phyloP scores from a whole-genome alignment of 2,329 filamentous ascomycete genomes.

The Paraphoma chrysanthemicola region DNA sequence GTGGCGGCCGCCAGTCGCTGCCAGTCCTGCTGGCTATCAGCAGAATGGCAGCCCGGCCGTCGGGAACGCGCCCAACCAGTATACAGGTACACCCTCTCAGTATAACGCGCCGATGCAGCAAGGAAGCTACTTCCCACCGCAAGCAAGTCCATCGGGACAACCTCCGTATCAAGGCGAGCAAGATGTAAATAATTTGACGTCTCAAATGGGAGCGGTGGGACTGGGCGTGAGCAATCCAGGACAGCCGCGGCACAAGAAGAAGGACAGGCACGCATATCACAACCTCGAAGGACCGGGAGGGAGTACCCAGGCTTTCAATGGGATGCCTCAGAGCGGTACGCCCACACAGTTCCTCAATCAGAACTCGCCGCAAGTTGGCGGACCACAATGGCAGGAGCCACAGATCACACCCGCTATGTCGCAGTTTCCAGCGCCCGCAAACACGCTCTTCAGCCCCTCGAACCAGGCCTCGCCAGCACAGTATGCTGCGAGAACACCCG shows the following conservation, averaged over 20 bases:
- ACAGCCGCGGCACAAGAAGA: conserved; percentile 74
- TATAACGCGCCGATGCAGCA: conserved; percentile 38
- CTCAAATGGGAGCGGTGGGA: conserved; percentile 38
- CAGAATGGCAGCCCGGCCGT: conserved; percentile 47
- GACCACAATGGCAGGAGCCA: conserved; percentile 50
- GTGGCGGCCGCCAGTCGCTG: conserved; percentile 52
- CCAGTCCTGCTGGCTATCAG: conserved; percentile 53
- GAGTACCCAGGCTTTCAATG: conserved; percentile 73
- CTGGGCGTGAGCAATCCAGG: conserved; percentile 51
- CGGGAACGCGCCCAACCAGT: conserved; percentile 39
- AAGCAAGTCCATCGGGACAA: conserved; percentile 32
- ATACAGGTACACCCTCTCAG: conserved; percentile 35
- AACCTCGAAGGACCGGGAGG: conserved; percentile 74
- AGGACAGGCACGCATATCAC: conserved; percentile 93
- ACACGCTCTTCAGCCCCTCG: conserved; percentile 59
- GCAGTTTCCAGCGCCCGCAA: conserved; percentile 67
- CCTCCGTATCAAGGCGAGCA: conserved; percentile 33
- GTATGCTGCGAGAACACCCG: conserved; percentile 41
- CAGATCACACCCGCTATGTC: conserved; percentile 56
- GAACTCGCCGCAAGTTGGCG: conserved; percentile 36
- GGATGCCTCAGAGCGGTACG: conserved; percentile 66
- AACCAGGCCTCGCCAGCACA: conserved; percentile 45
- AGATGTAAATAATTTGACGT: conserved; percentile 40
- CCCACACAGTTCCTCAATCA: conserved; percentile 66
- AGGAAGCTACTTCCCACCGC: conserved; percentile 53